These are phyloP conservation scores for Xanthoconium purpureum DNA, from an alignment of 768 basidiomycete species.

Conservation along the genomic window DNA sequence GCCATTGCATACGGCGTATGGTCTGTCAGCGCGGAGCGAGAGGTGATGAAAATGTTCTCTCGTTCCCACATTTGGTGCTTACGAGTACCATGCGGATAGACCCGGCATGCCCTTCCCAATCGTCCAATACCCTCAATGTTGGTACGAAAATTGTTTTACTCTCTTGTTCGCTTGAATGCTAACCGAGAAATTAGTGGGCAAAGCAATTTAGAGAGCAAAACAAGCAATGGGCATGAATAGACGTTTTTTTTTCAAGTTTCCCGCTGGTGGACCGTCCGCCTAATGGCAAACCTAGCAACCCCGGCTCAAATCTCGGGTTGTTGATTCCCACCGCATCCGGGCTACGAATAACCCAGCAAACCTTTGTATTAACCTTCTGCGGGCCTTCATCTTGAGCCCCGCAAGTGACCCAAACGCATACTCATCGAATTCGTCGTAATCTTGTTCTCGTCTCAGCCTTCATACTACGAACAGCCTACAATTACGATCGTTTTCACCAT, in stretches of 20 bases:
- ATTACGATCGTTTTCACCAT: no score
- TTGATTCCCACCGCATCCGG: no score
- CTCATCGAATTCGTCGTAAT: no score
- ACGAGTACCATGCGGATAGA: constrained; percentile 36
- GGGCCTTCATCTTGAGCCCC: no score
- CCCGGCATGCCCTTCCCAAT: constrained; percentile 55
- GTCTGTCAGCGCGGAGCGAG: constrained; percentile 71
- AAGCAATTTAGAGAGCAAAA: constrained; percentile 42
- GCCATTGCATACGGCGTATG: constrained; percentile 65
- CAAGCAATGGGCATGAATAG: constrained; percentile 12
- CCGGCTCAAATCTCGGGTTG: no score
- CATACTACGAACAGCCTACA: no score
- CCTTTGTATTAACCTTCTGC: no score
- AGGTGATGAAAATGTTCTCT: constrained; percentile 45
- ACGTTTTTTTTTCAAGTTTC: not conserved
- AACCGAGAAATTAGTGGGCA: constrained; percentile 40
- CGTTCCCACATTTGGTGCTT: constrained; percentile 1
- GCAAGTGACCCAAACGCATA: no score
- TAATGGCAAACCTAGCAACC: no score
- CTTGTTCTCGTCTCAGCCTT: no score
- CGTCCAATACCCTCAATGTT: constrained; percentile 77
- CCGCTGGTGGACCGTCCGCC: no score
- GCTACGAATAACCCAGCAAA: no score
- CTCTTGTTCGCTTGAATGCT: constrained; percentile 1
- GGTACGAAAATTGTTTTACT: constrained; percentile 41